Percentiles rank a stretch among this genome's conserved stretches.
Evolutionary conservation across 768 basidiomycete species (phyloP).

Genomic region (Tremella yokohamensis): DNA sequence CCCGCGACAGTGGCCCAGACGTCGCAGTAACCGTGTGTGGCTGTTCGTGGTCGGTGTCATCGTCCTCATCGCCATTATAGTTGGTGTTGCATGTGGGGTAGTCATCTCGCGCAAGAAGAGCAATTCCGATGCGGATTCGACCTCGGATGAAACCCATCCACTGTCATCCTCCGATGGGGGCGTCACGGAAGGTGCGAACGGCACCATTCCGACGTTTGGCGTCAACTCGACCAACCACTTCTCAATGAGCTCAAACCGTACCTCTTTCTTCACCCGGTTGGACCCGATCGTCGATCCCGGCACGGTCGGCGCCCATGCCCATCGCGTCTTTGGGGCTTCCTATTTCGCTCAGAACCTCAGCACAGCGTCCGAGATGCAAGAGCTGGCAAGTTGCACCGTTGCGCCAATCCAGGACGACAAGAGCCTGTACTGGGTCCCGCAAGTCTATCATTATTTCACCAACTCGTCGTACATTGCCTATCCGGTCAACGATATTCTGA

Average conservation of each 20-base stretch:
- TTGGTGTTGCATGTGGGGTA: too few species aligned
- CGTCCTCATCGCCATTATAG: too few species aligned
- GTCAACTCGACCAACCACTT: conserved; percentile 30
- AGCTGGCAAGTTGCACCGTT: conserved; percentile 23
- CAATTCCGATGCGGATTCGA: too few species aligned
- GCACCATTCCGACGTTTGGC: conserved; percentile 18
- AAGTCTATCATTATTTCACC: conserved; percentile 21
- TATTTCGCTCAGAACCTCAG: conserved; percentile 13
- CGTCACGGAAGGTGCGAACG: too few species aligned
- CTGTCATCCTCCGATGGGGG: too few species aligned
- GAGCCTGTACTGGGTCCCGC: conserved; percentile 24
- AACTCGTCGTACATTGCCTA: conserved; percentile 16
- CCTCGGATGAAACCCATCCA: too few species aligned
- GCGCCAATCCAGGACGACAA: conserved; percentile 28
- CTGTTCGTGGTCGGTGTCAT: too few species aligned
- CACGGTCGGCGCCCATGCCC: conserved; percentile 18
- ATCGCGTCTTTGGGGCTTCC: conserved; percentile 18
- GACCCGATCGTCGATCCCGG: conserved; percentile 31
- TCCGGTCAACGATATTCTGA: conserved; percentile 14
- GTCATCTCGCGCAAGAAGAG: too few species aligned
- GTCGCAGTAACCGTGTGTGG: too few species aligned
- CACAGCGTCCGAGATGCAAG: conserved; percentile 17
- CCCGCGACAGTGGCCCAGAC: too few species aligned
- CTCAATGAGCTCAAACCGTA: conserved; percentile 23
- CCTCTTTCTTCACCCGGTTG: conserved; percentile 24